These are phyloP conservation scores for Blastocystis hominis DNA, from an alignment of 352 stramenopile species.

Conservation along the genomic window DNA sequence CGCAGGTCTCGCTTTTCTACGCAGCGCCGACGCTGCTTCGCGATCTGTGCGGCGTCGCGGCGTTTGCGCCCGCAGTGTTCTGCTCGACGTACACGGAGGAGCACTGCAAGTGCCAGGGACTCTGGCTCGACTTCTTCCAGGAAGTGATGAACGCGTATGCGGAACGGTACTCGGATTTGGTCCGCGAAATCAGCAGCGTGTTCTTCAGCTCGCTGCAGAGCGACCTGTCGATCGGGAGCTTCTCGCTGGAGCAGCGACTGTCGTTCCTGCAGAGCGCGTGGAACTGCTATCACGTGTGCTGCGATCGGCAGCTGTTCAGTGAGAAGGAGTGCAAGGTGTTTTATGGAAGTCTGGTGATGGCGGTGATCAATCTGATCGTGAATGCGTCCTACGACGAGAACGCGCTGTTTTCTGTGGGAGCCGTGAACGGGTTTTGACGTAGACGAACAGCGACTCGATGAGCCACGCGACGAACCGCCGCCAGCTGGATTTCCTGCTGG, in stretches of 20 bases:
- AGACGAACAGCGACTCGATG: not conserved
- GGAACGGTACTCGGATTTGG: slow-evolving; percentile 10
- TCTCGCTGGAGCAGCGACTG: not conserved
- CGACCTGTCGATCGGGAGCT: not conserved
- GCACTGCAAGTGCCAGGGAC: not conserved
- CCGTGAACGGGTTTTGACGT: not conserved
- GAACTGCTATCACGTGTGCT: not conserved
- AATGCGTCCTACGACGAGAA: not conserved
- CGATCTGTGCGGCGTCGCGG: slow-evolving; percentile 16
- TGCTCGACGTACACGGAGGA: not conserved
- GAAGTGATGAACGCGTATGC: slow-evolving; percentile 17
- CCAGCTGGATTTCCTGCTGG: not conserved
- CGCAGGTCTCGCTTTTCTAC: slow-evolving; percentile 31
- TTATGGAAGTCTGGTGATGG: slow-evolving; percentile 23
- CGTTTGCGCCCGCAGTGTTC: not conserved
- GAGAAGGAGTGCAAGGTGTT: not conserved
- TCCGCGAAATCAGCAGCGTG: not conserved
- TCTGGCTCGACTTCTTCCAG: slow-evolving; percentile 21
- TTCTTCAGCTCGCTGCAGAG: not conserved
- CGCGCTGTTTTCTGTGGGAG: not conserved
- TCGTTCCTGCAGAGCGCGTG: not conserved
- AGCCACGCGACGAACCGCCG: not conserved
- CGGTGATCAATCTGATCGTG: slow-evolving; percentile 13
- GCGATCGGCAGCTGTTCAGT: not conserved
- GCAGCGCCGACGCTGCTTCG: slow-evolving; percentile 5